Percentiles rank a stretch among this genome's conserved stretches.
phyloP scores from a whole-genome alignment of 495 filamentous ascomycete species.

The Acidiella bohemica region DNA sequence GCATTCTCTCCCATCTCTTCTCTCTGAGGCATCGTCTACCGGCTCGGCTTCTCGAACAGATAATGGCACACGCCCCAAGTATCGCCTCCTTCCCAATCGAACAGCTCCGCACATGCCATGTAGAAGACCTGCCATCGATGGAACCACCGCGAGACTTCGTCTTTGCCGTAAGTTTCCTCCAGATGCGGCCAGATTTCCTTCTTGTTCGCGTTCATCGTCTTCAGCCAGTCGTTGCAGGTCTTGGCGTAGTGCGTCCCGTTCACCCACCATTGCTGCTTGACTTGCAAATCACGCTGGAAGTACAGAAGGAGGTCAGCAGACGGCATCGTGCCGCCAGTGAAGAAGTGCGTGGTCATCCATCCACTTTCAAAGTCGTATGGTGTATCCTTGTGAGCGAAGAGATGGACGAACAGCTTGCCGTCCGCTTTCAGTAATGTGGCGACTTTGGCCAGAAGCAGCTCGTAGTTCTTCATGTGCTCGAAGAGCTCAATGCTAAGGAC shows the following conservation, averaged over 20 bases:
- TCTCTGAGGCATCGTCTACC: too few species aligned
- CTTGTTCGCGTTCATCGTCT: constrained; percentile 12
- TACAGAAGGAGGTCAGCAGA: constrained; percentile 50
- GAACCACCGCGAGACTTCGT: constrained; percentile 43
- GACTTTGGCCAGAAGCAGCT: constrained; percentile 48
- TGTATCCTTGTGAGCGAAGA: constrained; percentile 45
- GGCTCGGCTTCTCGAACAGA: constrained; percentile 41
- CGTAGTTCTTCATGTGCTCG: constrained; percentile 65
- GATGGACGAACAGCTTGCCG: constrained; percentile 53
- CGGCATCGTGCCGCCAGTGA: constrained; percentile 56
- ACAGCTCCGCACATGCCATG: constrained; percentile 53
- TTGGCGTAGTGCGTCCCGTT: constrained; percentile 49
- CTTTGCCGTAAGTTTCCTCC: constrained; percentile 44
- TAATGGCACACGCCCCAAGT: constrained; percentile 51
- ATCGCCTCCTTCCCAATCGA: constrained; percentile 46
- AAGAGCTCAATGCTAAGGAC: constrained; percentile 54
- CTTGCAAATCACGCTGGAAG: constrained; percentile 46
- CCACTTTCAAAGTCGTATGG: constrained; percentile 55
- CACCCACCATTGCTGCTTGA: constrained; percentile 52
- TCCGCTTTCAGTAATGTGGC: constrained; percentile 39
- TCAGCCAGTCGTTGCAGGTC: constrained; percentile 44
- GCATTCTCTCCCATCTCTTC: too few species aligned
- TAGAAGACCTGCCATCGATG: constrained; percentile 58
- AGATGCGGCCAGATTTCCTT: constrained; percentile 44
- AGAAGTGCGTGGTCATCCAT: constrained; percentile 62